These are phyloP conservation scores for Manihot esculenta DNA, from an alignment of 441 rosid genomes.

Conservation along the genomic window DNA sequence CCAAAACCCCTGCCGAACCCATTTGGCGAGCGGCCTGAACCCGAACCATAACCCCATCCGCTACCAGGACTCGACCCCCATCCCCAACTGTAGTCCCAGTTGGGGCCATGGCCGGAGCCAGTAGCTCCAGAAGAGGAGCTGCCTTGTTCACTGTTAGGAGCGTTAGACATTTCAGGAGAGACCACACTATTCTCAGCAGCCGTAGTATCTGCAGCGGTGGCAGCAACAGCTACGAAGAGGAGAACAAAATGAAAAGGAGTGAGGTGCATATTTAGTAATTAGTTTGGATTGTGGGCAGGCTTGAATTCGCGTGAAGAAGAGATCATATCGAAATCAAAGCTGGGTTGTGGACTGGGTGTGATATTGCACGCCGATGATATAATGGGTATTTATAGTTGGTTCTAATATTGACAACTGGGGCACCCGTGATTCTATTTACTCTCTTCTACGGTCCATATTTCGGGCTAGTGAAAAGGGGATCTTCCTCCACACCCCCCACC, in stretches of 20 bases:
- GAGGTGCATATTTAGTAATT: conserved; percentile 22
- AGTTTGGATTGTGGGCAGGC: not conserved
- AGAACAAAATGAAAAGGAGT: conserved; percentile 21
- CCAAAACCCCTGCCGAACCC: conserved; percentile 82
- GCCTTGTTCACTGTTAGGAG: conserved; percentile 24
- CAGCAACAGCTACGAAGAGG: conserved; percentile 23
- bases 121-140: conserved; percentile 35
- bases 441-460: not conserved
- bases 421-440: not conserved
- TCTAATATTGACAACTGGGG: not conserved
- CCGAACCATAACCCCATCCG: conserved; percentile 86
- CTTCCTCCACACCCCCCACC: too few relatives aligned
- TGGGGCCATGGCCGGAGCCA: conserved; percentile 71
- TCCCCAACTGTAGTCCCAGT: conserved; percentile 79
- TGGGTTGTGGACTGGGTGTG: conserved; percentile 10
- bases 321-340: too few relatives aligned
- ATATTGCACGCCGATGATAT: not conserved
- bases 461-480: too few relatives aligned
- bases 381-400: not conserved
- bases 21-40: conserved; percentile 64
- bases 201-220: not conserved
- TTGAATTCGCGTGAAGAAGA: not conserved
- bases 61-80: conserved; percentile 75
- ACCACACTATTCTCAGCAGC: conserved; percentile 15
- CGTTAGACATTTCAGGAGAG: conserved; percentile 27